Evolutionary conservation across 306 rosid species (phyloP), one percentile per base, ranked within the genome.

Genomic region (Cajanus cajan): DNA sequence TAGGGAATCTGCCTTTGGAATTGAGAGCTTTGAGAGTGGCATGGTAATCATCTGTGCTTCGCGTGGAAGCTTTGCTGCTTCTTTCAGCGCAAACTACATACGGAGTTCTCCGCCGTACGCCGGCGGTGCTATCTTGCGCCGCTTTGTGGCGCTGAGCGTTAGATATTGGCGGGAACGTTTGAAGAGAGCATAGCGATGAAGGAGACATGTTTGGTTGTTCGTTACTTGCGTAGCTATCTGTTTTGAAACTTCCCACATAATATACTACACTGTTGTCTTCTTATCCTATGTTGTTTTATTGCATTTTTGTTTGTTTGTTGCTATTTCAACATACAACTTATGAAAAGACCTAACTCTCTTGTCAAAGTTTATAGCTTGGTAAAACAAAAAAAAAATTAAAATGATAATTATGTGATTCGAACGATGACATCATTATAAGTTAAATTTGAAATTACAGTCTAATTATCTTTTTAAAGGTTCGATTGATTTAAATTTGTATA

Each of bases 1-100:
- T 86, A 12, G 98, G 99, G 68, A 85, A 73, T 47, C 98, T 93
- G 44, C 91, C 97, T 83, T 78, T 91, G 80, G 98, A 92, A 83
- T 91, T 91, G 82, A 95, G 98, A 85, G 98, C 97, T 84, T 36
- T 86, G 71, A 92, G 87, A 62, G 92, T 92, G 80, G 84, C 85
- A 76, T 91, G 87, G 85, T 87, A 92, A 68, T 87, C 90, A 79
- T 95, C 94, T 14, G 90, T 67, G 81, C 73, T 82, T 37, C 62
- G 66, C 70, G 75, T 82, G 1, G 78, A 71, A 31, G 40, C 22
- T 67, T 47, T 77, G 59, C 70, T 39, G 48, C 83, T 63, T 24
- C 82, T 82, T 41, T 79, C 43, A 21, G 81, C 83, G 43, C 89
- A 89, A 70, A 74, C 74, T 66, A 82, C 16, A 14, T 72, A 28